These are phyloP conservation scores for Paracoccidioides lutzii DNA, from an alignment of 2,329 filamentous ascomycete genomes.

Conservation along the genomic window DNA sequence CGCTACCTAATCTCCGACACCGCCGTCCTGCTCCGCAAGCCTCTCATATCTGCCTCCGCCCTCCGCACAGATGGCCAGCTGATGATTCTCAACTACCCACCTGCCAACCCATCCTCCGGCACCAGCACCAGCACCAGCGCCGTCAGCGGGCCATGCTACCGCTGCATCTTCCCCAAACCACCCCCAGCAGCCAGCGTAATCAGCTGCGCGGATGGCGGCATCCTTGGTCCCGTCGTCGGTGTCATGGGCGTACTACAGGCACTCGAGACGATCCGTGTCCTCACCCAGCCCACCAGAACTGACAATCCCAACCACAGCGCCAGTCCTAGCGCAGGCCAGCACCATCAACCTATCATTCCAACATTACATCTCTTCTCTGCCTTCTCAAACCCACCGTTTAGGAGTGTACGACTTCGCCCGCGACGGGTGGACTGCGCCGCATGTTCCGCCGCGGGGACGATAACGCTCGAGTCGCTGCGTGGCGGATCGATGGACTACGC, in stretches of 20 bases:
- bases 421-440: slow-evolving; percentile 60
- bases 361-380: slow-evolving; percentile 33
- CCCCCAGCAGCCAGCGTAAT: slow-evolving; percentile 71
- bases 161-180: slow-evolving; percentile 81
- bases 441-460: slow-evolving; percentile 49
- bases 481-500: slow-evolving; percentile 66
- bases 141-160: slow-evolving; percentile 63
- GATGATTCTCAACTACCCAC: slow-evolving; percentile 71
- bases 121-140: not conserved
- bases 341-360: slow-evolving; percentile 12
- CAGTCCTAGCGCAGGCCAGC: not conserved
- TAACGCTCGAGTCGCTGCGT: slow-evolving; percentile 51
- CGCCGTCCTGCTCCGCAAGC: slow-evolving; percentile 65
- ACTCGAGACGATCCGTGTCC: slow-evolving; percentile 74
- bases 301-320: not conserved
- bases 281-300: slow-evolving; percentile 34
- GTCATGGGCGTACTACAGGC: slow-evolving; percentile 89
- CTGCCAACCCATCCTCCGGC: slow-evolving; percentile 28
- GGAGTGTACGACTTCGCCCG: slow-evolving; percentile 60
- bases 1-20: slow-evolving; percentile 88
- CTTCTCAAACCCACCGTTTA: slow-evolving; percentile 43
- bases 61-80: slow-evolving; percentile 82
- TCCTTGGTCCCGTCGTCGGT: slow-evolving; percentile 84
- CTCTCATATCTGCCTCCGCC: slow-evolving; percentile 79
- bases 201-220: slow-evolving; percentile 84